Percentiles rank a stretch among this genome's conserved stretches.
Conservation (phyloP, 257 asterid species). For the Nicotiana obtusifolia region DNA sequence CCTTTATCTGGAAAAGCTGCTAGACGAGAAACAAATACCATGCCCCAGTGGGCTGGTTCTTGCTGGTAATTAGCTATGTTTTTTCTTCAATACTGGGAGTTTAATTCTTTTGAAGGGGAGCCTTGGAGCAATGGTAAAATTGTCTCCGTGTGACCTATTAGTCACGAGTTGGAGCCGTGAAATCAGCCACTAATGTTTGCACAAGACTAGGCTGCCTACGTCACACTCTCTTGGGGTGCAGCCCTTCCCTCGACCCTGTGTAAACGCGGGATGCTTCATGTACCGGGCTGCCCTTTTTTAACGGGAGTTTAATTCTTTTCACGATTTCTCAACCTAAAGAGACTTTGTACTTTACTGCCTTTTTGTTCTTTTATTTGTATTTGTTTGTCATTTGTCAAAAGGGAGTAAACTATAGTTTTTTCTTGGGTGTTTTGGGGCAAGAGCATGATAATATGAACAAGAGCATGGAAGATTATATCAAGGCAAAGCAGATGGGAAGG, state of each 20-base stretch:
- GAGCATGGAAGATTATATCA: not conserved
- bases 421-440: not conserved
- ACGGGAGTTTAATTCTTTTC: not conserved
- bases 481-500: not conserved
- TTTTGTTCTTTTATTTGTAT: not conserved
- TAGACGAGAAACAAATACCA: conserved; percentile 84
- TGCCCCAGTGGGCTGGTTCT: conserved; percentile 99
- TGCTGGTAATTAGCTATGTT: conserved; percentile 60
- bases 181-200: too few species aligned
- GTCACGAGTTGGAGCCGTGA: too few species aligned
- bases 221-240: too few species aligned
- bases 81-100: not conserved
- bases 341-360: not conserved
- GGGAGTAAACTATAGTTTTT: not conserved
- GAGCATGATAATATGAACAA: not conserved
- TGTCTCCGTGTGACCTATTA: too few species aligned
- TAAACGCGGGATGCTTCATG: too few species aligned
- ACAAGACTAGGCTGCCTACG: too few species aligned
- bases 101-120: not conserved
- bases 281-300: too few species aligned
- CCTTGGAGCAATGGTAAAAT: too few species aligned
- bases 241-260: too few species aligned
- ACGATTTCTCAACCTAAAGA: not conserved
- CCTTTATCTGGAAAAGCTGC: conserved; percentile 64
- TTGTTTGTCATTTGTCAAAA: not conserved